Percentiles rank a stretch among this genome's conserved stretches.
Conservation (phyloP, 2,329 filamentous ascomycete genomes). For the Cladorrhinum sp. region DNA sequence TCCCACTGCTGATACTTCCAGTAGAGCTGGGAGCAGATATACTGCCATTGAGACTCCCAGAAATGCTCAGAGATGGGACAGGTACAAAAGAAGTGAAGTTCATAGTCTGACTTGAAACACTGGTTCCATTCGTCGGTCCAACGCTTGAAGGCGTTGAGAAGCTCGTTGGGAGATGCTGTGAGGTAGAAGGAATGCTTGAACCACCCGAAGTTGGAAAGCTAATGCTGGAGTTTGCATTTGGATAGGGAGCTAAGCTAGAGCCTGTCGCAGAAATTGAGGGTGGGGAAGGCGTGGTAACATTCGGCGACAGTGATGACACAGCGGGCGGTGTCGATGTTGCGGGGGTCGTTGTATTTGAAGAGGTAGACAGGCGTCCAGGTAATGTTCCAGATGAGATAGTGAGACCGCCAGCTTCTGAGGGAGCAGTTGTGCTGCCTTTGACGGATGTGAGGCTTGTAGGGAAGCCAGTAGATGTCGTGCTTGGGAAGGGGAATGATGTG, state of each 20-base stretch:
- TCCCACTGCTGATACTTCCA: neutral
- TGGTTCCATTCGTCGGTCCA: neutral
- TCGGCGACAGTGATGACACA: too few species aligned
- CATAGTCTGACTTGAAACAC: neutral
- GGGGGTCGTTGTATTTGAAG: neutral
- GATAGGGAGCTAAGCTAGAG: neutral
- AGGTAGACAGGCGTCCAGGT: neutral
- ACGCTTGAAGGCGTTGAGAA: neutral
- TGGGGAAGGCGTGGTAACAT: too few species aligned
- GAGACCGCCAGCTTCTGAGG: neutral
- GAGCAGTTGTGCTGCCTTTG: neutral
- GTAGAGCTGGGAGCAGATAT: neutral
- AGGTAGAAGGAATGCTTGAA: neutral
- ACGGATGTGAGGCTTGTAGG: neutral
- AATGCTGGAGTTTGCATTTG: conserved; percentile 1
- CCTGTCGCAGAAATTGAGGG: neutral
- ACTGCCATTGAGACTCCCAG: neutral
- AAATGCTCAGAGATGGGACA: neutral
- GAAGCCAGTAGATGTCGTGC: conserved; percentile 4
- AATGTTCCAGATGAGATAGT: neutral
- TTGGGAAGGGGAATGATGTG: conserved; percentile 17
- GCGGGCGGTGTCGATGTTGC: neutral
- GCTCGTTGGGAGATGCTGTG: too few species aligned
- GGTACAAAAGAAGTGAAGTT: neutral
- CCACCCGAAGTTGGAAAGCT: neutral